phyloP scores from a whole-genome alignment of 2,329 filamentous ascomycete genomes.

The Keithomyces neogunnii region DNA sequence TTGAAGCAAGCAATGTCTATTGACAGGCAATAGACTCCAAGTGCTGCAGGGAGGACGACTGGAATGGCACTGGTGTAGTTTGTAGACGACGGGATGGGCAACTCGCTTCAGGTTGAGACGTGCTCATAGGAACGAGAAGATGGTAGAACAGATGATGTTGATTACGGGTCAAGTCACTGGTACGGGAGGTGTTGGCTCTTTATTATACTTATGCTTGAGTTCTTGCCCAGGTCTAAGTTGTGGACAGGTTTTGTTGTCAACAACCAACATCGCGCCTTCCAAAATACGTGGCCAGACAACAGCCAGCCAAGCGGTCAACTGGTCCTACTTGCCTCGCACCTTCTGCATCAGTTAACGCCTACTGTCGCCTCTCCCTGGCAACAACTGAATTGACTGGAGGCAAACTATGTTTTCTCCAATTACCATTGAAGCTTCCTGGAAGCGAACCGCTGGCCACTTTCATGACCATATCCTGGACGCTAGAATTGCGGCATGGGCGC shows the following conservation, averaged over 20 bases:
- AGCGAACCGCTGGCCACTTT: background rate
- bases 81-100: too few relatives aligned
- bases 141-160: background rate
- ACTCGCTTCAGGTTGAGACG: too few relatives aligned
- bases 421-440: background rate
- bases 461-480: background rate
- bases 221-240: background rate
- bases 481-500: background rate
- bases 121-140: background rate
- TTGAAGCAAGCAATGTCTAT: too few relatives aligned
- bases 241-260: background rate
- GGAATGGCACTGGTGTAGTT: too few relatives aligned
- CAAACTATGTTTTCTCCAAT: too few relatives aligned
- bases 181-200: slow-evolving; percentile 1
- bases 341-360: slow-evolving; percentile 1
- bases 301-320: background rate
- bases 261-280: background rate
- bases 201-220: background rate
- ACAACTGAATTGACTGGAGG: too few relatives aligned
- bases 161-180: background rate
- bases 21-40: too few relatives aligned
- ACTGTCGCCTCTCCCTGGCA: background rate
- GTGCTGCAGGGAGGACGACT: too few relatives aligned
- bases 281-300: background rate
- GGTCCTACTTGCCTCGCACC: background rate